These are phyloP conservation scores for Penicillium herquei DNA, from an alignment of 495 filamentous ascomycete species.

Conservation along the genomic window DNA sequence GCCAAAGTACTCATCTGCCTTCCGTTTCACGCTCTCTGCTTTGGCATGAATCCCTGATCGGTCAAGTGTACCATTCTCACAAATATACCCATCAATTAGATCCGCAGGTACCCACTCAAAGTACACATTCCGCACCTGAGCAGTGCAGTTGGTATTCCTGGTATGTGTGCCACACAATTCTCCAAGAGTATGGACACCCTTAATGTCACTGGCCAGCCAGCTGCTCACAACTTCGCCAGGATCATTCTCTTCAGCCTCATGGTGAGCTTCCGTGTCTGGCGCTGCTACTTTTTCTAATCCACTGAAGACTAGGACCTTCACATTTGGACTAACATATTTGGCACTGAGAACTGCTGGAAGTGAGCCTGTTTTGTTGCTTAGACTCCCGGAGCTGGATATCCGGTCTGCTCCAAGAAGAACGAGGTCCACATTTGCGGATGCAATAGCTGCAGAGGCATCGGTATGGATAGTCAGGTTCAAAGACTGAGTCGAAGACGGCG, in stretches of 20 bases:
- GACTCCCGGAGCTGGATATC: slow-evolving; percentile 50
- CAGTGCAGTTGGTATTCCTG: slow-evolving; percentile 11
- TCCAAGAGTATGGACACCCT: slow-evolving; percentile 22
- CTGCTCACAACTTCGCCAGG: slow-evolving; percentile 41
- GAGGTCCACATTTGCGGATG: slow-evolving; percentile 45
- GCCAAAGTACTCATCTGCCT: slow-evolving; percentile 33
- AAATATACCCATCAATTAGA: slow-evolving; percentile 56
- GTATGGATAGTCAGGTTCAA: slow-evolving; percentile 52
- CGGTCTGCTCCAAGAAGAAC: slow-evolving; percentile 63
- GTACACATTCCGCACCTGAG: slow-evolving; percentile 55
- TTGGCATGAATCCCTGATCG: slow-evolving; percentile 28
- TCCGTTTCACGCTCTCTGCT: slow-evolving; percentile 26
- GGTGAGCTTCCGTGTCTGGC: slow-evolving; percentile 33
- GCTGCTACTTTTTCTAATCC: slow-evolving; percentile 61
- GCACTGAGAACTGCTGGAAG: slow-evolving; percentile 54
- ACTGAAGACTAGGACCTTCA: slow-evolving; percentile 53
- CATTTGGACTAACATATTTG: slow-evolving; percentile 37
- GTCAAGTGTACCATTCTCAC: slow-evolving; percentile 46
- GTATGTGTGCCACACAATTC: not conserved
- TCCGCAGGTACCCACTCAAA: slow-evolving; percentile 63
- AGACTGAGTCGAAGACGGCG: slow-evolving; percentile 10
- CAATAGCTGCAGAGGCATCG: slow-evolving; percentile 59
- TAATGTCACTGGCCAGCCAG: slow-evolving; percentile 39
- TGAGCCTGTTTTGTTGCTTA: slow-evolving; percentile 67
- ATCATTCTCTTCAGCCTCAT: slow-evolving; percentile 47